phyloP scores from a whole-genome alignment of 2,329 filamentous ascomycete species.

The Diaporthe batatas region DNA sequence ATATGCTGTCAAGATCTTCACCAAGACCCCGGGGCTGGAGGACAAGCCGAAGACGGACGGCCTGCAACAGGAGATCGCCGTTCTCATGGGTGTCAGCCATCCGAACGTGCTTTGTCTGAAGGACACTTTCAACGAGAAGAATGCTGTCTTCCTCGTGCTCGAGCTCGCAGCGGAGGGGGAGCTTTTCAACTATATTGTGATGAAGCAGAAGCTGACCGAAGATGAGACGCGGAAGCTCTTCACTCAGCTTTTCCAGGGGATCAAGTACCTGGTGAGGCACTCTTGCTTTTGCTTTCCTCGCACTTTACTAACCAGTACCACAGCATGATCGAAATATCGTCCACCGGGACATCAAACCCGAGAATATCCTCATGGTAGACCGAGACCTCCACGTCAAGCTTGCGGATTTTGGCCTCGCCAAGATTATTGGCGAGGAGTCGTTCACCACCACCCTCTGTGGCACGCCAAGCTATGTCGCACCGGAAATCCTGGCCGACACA shows the following conservation, averaged over 20 bases:
- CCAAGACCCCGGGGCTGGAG: conserved; percentile 84
- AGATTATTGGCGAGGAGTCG: conserved; percentile 98
- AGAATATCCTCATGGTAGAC: conserved; percentile 92
- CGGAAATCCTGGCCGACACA: conserved; percentile 89
- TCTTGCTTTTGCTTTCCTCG: not conserved
- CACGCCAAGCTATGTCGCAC: conserved; percentile 97
- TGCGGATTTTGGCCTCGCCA: conserved; percentile 95
- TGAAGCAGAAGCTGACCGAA: conserved; percentile 89
- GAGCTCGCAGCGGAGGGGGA: conserved; percentile 94
- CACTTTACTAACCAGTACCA: conserved; percentile 47
- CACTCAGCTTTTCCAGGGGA: conserved; percentile 88
- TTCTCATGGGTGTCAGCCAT: conserved; percentile 97
- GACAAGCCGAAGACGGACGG: conserved; percentile 88
- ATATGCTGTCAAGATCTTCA: conserved; percentile 96
- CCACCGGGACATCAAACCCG: conserved; percentile 96
- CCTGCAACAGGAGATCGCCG: conserved; percentile 94
- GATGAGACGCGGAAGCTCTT: conserved; percentile 89
- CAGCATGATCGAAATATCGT: conserved; percentile 98
- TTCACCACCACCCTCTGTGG: conserved; percentile 97
- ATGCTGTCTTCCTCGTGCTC: conserved; percentile 90
- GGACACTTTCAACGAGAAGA: conserved; percentile 92
- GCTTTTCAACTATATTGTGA: conserved; percentile 94
- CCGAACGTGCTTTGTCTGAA: conserved; percentile 93
- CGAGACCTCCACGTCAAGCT: conserved; percentile 89
- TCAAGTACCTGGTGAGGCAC: conserved; percentile 88